phyloP scores from a whole-genome alignment of 305 asterid species.

The Plantago coronopus region DNA sequence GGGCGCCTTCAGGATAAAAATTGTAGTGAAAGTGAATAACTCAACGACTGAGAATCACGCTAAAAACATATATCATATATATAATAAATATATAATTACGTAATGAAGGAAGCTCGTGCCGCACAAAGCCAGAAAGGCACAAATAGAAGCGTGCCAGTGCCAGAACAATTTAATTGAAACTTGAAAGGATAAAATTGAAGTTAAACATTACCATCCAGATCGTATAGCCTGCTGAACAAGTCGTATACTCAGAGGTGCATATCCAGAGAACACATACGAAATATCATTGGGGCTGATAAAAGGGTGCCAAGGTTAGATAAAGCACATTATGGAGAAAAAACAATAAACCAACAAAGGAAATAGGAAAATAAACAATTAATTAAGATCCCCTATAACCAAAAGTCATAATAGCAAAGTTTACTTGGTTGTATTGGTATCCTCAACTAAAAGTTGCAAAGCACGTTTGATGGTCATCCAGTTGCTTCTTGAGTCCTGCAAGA shows the following conservation, averaged over 20 bases:
- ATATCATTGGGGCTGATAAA: conserved; percentile 78
- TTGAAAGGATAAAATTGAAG: conserved; percentile 19
- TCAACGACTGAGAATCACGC: not conserved
- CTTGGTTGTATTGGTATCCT: conserved; percentile 90
- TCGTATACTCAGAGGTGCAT: conserved; percentile 96
- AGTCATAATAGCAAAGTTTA: conserved; percentile 29
- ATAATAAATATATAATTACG: conserved; percentile 3
- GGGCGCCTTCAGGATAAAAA: conserved; percentile 63
- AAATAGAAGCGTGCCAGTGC: not conserved
- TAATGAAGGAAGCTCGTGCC: conserved; percentile 8
- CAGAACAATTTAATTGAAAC: conserved; percentile 2
- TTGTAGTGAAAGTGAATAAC: conserved; percentile 16
- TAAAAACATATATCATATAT: conserved; percentile 3
- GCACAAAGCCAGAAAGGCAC: not conserved
- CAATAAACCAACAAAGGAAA: not conserved
- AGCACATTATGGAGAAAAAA: conserved; percentile 8
- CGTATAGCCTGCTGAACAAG: conserved; percentile 90
- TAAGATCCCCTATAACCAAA: conserved; percentile 1
- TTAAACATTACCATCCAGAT: conserved; percentile 88
- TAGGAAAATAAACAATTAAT: not conserved
- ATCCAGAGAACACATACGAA: conserved; percentile 93
- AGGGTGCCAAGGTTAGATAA: conserved; percentile 14
- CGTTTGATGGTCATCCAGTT: conserved; percentile 87
- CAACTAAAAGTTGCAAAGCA: conserved; percentile 79
- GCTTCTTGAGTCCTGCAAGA: conserved; percentile 77